These are phyloP conservation scores for Didymellaceae sp. DNA, from an alignment of 2,329 filamentous ascomycete species.

Conservation along the genomic window DNA sequence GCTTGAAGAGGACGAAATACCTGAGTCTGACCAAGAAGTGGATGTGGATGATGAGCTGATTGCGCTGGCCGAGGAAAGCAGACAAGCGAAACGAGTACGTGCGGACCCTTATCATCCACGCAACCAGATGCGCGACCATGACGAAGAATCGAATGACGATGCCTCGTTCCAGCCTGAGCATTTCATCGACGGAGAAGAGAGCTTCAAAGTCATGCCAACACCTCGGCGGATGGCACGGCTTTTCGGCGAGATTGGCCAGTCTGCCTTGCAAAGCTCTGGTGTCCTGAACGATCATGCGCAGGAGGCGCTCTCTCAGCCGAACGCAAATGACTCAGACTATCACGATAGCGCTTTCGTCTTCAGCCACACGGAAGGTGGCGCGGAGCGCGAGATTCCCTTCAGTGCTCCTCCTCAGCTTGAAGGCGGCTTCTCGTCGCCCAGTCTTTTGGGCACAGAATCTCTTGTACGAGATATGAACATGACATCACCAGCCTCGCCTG, in stretches of 20 bases:
- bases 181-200: constrained; percentile 36
- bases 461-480: constrained; percentile 58
- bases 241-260: constrained; percentile 67
- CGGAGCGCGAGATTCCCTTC: constrained; percentile 21
- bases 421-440: constrained; percentile 43
- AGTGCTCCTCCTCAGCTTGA: constrained; percentile 31
- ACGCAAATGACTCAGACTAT: constrained; percentile 6
- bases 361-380: constrained; percentile 21
- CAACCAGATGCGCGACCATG: constrained; percentile 47
- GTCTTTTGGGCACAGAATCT: constrained; percentile 57
- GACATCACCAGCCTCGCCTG: constrained; percentile 52
- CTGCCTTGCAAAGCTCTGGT: constrained; percentile 61
- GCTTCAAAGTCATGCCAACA: constrained; percentile 35
- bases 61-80: constrained; percentile 35
- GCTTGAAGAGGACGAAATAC: constrained; percentile 34
- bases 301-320: constrained; percentile 36
- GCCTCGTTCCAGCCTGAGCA: constrained; percentile 46
- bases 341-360: constrained; percentile 10
- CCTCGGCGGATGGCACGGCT: constrained; percentile 52
- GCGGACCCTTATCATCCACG: constrained; percentile 47
- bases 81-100: constrained; percentile 55
- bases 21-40: constrained; percentile 37
- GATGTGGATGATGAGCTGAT: constrained; percentile 44
- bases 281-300: constrained; percentile 47
- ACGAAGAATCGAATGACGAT: constrained; percentile 49